Conservation (phyloP, 202 grass and related monocot species). For the Sporobolus alterniflorus region DNA sequence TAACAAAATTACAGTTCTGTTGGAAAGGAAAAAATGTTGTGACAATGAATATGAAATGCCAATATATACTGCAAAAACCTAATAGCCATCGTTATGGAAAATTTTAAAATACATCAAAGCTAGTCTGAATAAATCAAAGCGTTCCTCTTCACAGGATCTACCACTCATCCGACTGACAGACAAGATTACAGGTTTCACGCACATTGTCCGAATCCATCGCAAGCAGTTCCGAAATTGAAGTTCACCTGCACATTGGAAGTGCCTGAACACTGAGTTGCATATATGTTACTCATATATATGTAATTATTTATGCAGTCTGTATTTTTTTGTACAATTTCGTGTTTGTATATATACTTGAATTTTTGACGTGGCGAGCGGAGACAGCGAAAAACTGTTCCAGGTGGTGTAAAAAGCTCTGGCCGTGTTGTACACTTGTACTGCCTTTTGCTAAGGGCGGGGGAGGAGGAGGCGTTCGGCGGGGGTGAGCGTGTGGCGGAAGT, state of each 20-base stretch:
- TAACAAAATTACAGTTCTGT: neutral
- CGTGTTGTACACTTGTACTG: neutral
- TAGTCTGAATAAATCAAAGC: slow-evolving; percentile 22
- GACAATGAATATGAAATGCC: neutral
- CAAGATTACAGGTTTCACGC: slow-evolving; percentile 14
- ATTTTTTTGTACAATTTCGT: slow-evolving; percentile 42
- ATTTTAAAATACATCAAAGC: neutral
- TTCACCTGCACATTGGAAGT: neutral
- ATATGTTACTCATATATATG: neutral
- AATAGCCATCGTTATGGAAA: neutral
- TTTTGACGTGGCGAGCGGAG: neutral
- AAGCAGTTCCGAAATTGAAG: neutral
- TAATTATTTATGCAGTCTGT: slow-evolving; percentile 35
- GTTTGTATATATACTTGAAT: neutral
- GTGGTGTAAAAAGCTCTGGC: neutral
- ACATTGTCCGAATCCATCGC: too few species aligned
- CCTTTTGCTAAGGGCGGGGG: slow-evolving; percentile 23
- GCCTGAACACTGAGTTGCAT: neutral
- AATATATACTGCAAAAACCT: slow-evolving; percentile 11
- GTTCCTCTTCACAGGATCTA: slow-evolving; percentile 12
- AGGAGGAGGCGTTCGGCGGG: slow-evolving; percentile 65
- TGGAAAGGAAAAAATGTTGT: neutral
- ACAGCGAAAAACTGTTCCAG: neutral
- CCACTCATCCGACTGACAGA: neutral
- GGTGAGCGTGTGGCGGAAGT: slow-evolving; percentile 86